phyloP scores from a whole-genome alignment of 208 protist genomes.

The Crithidia fasciculata region DNA sequence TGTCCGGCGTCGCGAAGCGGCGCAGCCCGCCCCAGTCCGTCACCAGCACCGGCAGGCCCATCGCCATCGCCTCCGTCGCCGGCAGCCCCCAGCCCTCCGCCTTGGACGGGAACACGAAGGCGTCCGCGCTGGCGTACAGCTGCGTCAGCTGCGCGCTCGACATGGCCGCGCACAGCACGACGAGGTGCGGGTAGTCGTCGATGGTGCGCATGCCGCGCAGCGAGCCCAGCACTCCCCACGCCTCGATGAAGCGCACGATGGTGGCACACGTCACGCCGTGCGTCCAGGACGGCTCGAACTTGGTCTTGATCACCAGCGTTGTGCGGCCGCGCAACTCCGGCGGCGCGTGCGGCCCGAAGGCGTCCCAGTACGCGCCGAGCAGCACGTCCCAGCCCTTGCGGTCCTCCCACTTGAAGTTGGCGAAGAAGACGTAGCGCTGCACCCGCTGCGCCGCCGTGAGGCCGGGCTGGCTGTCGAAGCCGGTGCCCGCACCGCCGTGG shows the following conservation, averaged over 20 bases:
- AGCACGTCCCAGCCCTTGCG: slow-evolving; percentile 74
- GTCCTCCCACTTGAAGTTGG: slow-evolving; percentile 71
- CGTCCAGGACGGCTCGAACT: background rate
- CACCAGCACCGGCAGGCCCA: slow-evolving; percentile 49
- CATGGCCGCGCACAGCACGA: slow-evolving; percentile 34
- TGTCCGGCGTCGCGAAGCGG: slow-evolving; percentile 38
- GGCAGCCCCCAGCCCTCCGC: slow-evolving; percentile 81
- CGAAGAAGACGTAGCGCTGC: slow-evolving; percentile 53
- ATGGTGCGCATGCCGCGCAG: slow-evolving; percentile 20
- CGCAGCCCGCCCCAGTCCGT: slow-evolving; percentile 50
- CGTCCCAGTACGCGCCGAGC: slow-evolving; percentile 55
- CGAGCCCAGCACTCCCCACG: slow-evolving; percentile 17
- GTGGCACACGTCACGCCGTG: background rate
- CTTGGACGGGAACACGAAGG: slow-evolving; percentile 86
- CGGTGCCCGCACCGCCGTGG: no score
- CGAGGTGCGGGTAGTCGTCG: slow-evolving; percentile 40
- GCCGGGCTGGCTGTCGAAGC: slow-evolving; percentile 31
- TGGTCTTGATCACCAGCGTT: slow-evolving; percentile 24
- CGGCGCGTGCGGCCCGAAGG: slow-evolving; percentile 41
- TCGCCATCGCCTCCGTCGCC: slow-evolving; percentile 61
- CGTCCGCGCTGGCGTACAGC: slow-evolving; percentile 76
- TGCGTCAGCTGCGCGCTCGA: slow-evolving; percentile 29
- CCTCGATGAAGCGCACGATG: slow-evolving; percentile 18
- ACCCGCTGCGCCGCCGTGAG: slow-evolving; percentile 25
- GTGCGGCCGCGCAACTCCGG: slow-evolving; percentile 23